Percentiles rank a stretch among this genome's conserved stretches.
phyloP scores from a whole-genome alignment of 176 grass and related monocot genomes.

The Triticum monococcum region DNA sequence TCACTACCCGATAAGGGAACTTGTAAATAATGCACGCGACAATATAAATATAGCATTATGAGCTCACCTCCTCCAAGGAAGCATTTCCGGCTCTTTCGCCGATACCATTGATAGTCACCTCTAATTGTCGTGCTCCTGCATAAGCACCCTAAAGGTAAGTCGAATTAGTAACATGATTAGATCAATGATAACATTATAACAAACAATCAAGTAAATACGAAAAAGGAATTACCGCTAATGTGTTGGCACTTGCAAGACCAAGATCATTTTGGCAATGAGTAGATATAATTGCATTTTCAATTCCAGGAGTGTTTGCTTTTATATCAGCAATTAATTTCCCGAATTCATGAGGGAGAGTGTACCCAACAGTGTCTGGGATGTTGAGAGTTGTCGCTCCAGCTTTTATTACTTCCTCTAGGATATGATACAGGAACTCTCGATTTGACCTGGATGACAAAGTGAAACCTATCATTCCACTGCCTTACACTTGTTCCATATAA shows the following conservation, averaged over 20 bases:
- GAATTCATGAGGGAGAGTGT: conserved; percentile 86
- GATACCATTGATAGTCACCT: conserved; percentile 98
- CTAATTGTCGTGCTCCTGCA: conserved; percentile 88
- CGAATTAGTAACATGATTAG: conserved; percentile 45
- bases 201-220: conserved; percentile 13
- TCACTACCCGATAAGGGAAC: not conserved
- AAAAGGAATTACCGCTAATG: conserved; percentile 66
- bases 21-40: not conserved
- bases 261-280: conserved; percentile 99
- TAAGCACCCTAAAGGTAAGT: conserved; percentile 66
- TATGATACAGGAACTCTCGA: conserved; percentile 82
- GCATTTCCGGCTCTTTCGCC: conserved; percentile 99
- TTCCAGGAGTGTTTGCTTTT: conserved; percentile 86
- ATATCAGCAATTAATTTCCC: conserved; percentile 80
- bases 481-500: not conserved
- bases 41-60: conserved; percentile 10
- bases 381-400: conserved; percentile 95
- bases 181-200: conserved; percentile 8
- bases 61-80: conserved; percentile 89
- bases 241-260: conserved; percentile 92
- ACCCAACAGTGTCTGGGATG: conserved; percentile 95
- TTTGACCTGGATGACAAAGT: conserved; percentile 58
- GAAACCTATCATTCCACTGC: conserved; percentile 2
- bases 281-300: conserved; percentile 90
- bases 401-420: conserved; percentile 93